Evolutionary conservation across 2,329 filamentous ascomycete species (phyloP).

Genomic region (Leptoxyphium fumago): DNA sequence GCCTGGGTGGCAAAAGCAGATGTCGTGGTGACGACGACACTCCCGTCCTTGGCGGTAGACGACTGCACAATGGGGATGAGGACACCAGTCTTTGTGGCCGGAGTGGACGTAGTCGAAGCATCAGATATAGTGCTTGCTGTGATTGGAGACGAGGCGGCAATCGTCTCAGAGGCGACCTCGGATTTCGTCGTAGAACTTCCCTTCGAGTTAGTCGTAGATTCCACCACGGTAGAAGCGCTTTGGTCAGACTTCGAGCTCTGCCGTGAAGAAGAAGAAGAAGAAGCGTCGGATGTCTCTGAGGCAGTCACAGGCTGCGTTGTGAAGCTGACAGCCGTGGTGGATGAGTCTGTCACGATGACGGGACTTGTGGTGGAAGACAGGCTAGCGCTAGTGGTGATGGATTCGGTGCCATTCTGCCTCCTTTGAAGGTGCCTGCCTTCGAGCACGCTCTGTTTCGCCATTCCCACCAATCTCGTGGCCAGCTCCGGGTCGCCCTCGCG

Average conservation of each 20-base stretch:
- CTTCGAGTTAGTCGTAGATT: conserved; percentile 13
- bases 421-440: conserved; percentile 27
- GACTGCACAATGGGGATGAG: conserved; percentile 26
- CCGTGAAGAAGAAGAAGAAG: background rate
- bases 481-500: conserved; percentile 46
- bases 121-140: conserved; percentile 6
- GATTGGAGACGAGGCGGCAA: conserved; percentile 7
- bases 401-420: conserved; percentile 20
- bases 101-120: conserved; percentile 2
- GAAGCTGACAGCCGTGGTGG: conserved; percentile 12
- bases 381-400: conserved; percentile 8
- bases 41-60: conserved; percentile 24
- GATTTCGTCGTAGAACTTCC: conserved; percentile 10
- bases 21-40: conserved; percentile 21
- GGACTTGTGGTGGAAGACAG: conserved; percentile 7
- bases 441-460: conserved; percentile 37
- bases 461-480: conserved; percentile 46
- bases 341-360: conserved; percentile 11
- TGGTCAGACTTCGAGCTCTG: background rate
- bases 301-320: conserved; percentile 9
- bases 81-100: conserved; percentile 17
- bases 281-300: conserved; percentile 1
- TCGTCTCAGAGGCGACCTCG: conserved; percentile 8
- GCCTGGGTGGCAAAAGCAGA: conserved; percentile 22
- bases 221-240: conserved; percentile 8